phyloP scores from a whole-genome alignment of 306 rosid species.

The Vigna radiata region DNA sequence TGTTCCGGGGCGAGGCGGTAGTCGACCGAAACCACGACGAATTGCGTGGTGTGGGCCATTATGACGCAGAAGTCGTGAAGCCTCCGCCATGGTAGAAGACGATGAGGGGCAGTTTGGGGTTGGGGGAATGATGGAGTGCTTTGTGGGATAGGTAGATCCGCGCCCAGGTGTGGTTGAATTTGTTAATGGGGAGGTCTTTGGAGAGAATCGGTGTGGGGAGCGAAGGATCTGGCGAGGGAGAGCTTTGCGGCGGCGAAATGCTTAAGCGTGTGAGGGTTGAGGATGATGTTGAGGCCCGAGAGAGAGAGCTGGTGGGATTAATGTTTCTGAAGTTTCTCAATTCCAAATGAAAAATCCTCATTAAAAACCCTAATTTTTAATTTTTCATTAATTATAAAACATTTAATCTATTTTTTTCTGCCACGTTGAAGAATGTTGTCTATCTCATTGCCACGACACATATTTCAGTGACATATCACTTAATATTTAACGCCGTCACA shows the following conservation, averaged over 20 bases:
- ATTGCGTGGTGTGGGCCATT: constrained; percentile 37
- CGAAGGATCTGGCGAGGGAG: constrained; percentile 52
- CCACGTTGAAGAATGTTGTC: no score
- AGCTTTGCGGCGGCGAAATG: constrained; percentile 46
- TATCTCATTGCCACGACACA: no score
- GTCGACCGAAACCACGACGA: constrained; percentile 56
- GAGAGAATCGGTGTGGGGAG: constrained; percentile 47
- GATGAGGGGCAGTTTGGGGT: constrained; percentile 46
- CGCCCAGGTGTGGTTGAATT: constrained; percentile 53
- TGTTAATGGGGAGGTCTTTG: constrained; percentile 55
- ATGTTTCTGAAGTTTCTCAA: no score
- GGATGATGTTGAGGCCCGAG: constrained; percentile 42
- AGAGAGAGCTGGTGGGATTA: no score
- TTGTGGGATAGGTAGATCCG: constrained; percentile 55
- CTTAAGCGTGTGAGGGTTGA: constrained; percentile 53
- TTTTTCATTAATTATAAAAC: no score
- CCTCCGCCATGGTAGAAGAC: constrained; percentile 69
- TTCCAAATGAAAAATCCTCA: no score
- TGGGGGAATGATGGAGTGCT: constrained; percentile 22
- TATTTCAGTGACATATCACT: no score
- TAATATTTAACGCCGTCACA: no score
- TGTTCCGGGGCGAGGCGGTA: constrained; percentile 69
- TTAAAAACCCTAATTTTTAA: no score
- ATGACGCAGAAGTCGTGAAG: constrained; percentile 50
- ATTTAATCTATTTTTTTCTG: no score